Percentiles rank a stretch among this genome's conserved stretches.
phyloP scores from a whole-genome alignment of 2,329 filamentous ascomycete genomes.

The Chalaropsis thielavioides region DNA sequence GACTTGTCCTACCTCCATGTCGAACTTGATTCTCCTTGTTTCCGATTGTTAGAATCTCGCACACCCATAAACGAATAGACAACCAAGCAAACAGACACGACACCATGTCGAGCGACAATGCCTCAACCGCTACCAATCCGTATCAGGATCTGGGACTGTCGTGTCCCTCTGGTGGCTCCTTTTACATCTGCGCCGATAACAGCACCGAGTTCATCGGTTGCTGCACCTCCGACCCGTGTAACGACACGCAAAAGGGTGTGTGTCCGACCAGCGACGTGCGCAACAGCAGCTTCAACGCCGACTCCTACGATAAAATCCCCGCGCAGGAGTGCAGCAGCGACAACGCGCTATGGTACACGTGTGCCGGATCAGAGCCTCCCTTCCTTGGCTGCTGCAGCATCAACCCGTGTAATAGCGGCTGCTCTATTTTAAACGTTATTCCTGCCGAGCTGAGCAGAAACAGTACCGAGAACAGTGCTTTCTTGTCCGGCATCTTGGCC shows the following conservation, averaged over 20 bases:
- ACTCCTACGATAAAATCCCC: conserved; percentile 22
- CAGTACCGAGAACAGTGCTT: conserved; percentile 11
- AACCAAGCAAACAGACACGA: background rate
- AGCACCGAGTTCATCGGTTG: conserved; percentile 29
- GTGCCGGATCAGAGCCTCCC: conserved; percentile 22
- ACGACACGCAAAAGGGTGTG: conserved; percentile 21
- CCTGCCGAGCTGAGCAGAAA: conserved; percentile 22
- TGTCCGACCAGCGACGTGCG: conserved; percentile 25
- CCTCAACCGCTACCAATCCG: background rate
- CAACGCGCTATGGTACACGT: conserved; percentile 25
- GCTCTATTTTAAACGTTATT: conserved; percentile 21
- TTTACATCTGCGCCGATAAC: conserved; percentile 27
- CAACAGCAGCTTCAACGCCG: conserved; percentile 23
- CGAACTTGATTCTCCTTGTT: background rate
- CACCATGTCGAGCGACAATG: conserved; percentile 4
- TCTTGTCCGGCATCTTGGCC: conserved; percentile 13
- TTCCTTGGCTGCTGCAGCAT: conserved; percentile 29
- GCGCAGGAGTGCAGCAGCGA: conserved; percentile 24
- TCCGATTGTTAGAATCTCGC: background rate
- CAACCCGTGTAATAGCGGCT: conserved; percentile 24
- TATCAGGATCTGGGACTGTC: conserved; percentile 21
- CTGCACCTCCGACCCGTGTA: conserved; percentile 27
- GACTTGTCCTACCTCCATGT: background rate
- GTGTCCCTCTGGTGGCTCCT: conserved; percentile 25
- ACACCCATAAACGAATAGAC: too few relatives aligned